Evolutionary conservation across 2,329 filamentous ascomycete genomes (phyloP), one percentile per base, ranked within the genome.

Genomic region (Cordyceps cateniannulata): DNA sequence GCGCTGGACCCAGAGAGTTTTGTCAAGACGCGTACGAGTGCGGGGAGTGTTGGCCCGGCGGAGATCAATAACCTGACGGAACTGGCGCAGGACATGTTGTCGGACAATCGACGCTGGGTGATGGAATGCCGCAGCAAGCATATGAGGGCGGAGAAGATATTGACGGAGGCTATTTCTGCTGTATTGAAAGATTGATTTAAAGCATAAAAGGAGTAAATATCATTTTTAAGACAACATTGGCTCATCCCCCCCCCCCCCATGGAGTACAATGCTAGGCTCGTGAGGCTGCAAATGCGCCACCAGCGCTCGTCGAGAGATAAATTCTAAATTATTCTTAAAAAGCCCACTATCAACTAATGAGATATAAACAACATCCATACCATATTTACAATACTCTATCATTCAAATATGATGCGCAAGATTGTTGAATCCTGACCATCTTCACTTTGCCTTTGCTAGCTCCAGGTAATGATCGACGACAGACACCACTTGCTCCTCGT

Each of bases 381-480:
- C n/a, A n/a, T n/a, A n/a, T n/a, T n/a, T n/a, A n/a, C n/a, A n/a
- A n/a, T n/a, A n/a, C n/a, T n/a, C n/a, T n/a, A n/a, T n/a, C n/a
- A n/a, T n/a, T n/a, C n/a, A n/a, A n/a, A n/a, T n/a, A n/a, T n/a
- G n/a, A n/a, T n/a, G n/a, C n/a, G n/a, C n/a, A n/a, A n/a, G n/a
- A n/a, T n/a, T n/a, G n/a, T n/a, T n/a, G n/a, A n/a, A n/a, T n/a
- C n/a, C n/a, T n/a, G n/a, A n/a, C n/a, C n/a, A n/a, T n/a, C 56
- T 27, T 18, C 40, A 59, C 20, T 40, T 48, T 3, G 50, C 27
- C 7, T 18, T 10, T 2, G 51, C 50, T 27, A 75, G 66, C 53
- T 70, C 68, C 6, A 75, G 62, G 58, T 72, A 75, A 60, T 76
- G 72, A 18, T 66, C 68, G 2, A 71, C 69, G 20, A 73, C 68